Base-by-base conservation (phyloP, 495 filamentous ascomycete species). In the Aspergillus bridgeri region DNA sequence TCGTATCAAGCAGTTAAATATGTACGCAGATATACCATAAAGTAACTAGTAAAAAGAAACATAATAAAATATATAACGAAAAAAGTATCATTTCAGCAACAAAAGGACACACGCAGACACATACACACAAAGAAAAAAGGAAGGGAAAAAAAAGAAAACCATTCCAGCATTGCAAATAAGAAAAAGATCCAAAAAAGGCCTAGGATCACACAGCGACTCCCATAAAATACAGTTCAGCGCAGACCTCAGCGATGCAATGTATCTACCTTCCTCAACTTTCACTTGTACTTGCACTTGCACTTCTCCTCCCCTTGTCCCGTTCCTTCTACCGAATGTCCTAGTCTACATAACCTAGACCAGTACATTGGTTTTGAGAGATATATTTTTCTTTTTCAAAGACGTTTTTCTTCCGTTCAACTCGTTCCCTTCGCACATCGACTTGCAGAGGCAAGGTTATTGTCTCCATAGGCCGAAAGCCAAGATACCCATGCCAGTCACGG, bases 171-270 rank as follows among this genome's bases (percentile, higher is more conserved):
- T 61, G 59, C 58, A 58, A 60, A 15, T 38, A 38, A 13, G 17
- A 38, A 47, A 56, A 60, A 48, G 56, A 58, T 55, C 53, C 53
- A 38, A 38, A 15, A 38, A 38, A 13, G 47, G 42, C 61, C 52
- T 42, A 63, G 60, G 56, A 63, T 58, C 58, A 51, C 20, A 38
- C 3, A 60, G 53, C 59, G 57, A 61, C 58, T 61, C 59, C 59
- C 54, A 64, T 67, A 67, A 67, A 67, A 59, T 67, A 67, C 64
- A 67, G 58, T 64, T 61, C 59, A 58, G 50, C 42, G 29, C 46
- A 51, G 58, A 48, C 45, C 49, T 54, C 54, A 56, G 52, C 59
- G 60, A 66, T 63, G 58, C 64, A 59, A 66, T 63, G 60, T 66
- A 66, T 63, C 60, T 66, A 66, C 53, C 49, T 25, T 51, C 42